These are phyloP conservation scores for Ceriops tagal DNA, from an alignment of 345 rosid genomes.

Conservation along the genomic window DNA sequence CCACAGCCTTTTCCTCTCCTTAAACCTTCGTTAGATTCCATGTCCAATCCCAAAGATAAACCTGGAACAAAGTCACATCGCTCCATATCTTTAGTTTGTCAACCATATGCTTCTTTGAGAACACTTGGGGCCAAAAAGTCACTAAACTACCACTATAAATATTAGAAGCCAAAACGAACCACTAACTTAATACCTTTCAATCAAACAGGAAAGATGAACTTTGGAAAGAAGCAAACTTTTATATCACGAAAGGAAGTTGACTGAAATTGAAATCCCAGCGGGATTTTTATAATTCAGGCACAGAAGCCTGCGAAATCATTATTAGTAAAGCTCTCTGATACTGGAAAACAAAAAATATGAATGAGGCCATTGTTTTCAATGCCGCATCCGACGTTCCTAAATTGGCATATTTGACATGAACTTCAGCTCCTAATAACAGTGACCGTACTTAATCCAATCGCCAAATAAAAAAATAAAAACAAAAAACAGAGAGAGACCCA, in stretches of 20 bases:
- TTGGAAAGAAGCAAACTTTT: not conserved
- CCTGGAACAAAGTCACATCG: conserved; percentile 39
- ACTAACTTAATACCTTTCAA: not conserved
- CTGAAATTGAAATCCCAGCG: not conserved
- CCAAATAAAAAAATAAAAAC: too few species aligned
- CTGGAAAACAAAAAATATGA: too few species aligned
- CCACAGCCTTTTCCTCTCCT: conserved; percentile 42
- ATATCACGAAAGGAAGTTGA: not conserved
- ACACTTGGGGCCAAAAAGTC: not conserved
- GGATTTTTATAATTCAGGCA: too few species aligned
- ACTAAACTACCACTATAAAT: not conserved
- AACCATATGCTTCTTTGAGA: conserved; percentile 3
- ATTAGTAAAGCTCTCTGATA: too few species aligned
- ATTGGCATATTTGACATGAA: too few species aligned
- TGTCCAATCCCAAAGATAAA: conserved; percentile 54
- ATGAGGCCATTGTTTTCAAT: too few species aligned
- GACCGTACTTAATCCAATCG: too few species aligned
- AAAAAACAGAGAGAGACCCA: too few species aligned
- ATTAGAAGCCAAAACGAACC: not conserved
- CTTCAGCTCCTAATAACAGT: too few species aligned
- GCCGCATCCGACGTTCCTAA: too few species aligned
- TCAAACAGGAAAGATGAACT: conserved; percentile 3
- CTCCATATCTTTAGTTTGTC: not conserved
- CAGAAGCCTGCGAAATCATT: too few species aligned
- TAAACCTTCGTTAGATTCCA: conserved; percentile 34